A percentile compares a stretch with the other conserved stretches of the same genome.
phyloP scores from a whole-genome alignment of 768 basidiomycete species.

The Rhizopogon vulgaris region DNA sequence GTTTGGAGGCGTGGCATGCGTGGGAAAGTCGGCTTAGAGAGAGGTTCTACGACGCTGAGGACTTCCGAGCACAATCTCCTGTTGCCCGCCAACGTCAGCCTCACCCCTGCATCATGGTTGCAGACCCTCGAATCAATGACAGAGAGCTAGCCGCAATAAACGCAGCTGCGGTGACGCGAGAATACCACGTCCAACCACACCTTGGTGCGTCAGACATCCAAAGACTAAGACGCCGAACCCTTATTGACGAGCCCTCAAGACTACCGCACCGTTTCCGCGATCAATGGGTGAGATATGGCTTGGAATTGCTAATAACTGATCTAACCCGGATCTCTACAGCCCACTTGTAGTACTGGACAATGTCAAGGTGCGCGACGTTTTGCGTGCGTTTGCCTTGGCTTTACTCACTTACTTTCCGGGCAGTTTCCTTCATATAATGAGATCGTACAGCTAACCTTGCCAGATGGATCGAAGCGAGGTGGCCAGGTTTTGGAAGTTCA shows the following conservation, averaged over 20 bases:
- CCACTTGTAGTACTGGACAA: slow-evolving; percentile 97
- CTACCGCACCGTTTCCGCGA: slow-evolving; percentile 96
- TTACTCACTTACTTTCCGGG: slow-evolving; percentile 11
- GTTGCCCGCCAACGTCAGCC: slow-evolving; percentile 1
- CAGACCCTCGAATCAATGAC: slow-evolving; percentile 60
- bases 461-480: slow-evolving; percentile 91
- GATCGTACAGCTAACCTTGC: slow-evolving; percentile 91
- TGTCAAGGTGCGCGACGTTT: slow-evolving; percentile 68
- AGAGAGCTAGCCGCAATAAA: slow-evolving; percentile 74
- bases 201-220: slow-evolving; percentile 50
- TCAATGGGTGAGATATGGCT: slow-evolving; percentile 74
- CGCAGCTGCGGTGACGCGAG: slow-evolving; percentile 82
- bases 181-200: slow-evolving; percentile 86
- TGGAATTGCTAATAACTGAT: slow-evolving; percentile 6
- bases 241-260: slow-evolving; percentile 41
- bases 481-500: slow-evolving; percentile 98
- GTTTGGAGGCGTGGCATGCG: background rate
- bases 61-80: background rate
- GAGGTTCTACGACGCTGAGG: background rate
- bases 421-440: slow-evolving; percentile 98
- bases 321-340: slow-evolving; percentile 34
- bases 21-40: background rate
- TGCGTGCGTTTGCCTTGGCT: background rate
- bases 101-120: slow-evolving; percentile 25
- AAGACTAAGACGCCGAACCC: slow-evolving; percentile 6